These are phyloP conservation scores for Logfia minima DNA, from an alignment of 129 eudicot species.

Conservation along the genomic window DNA sequence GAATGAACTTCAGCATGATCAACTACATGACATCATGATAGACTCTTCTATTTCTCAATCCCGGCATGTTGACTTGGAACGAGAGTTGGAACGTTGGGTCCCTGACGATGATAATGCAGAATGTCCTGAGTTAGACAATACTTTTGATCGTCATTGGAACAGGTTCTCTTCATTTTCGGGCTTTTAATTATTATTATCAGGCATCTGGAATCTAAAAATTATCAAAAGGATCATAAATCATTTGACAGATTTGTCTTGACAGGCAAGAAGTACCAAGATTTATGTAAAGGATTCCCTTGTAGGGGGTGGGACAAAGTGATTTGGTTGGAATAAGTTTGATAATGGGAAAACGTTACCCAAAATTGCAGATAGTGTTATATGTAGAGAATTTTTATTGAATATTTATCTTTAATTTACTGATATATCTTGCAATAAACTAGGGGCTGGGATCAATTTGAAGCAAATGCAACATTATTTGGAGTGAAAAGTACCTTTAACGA, in stretches of 20 bases:
- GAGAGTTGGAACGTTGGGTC: conserved; percentile 87
- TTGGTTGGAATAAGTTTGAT: conserved; percentile 9
- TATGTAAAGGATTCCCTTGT: conserved; percentile 4
- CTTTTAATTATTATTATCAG: conserved; percentile 1
- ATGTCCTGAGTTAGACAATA: conserved; percentile 78
- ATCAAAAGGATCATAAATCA: background rate
- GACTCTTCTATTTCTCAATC: conserved; percentile 87
- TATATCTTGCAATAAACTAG: conserved; percentile 31
- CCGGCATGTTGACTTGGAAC: conserved; percentile 67
- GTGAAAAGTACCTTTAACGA: conserved; percentile 93
- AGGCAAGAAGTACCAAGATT: background rate
- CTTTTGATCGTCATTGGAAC: conserved; percentile 86
- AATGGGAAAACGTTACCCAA: background rate
- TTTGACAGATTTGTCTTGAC: conserved; percentile 1
- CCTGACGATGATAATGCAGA: conserved; percentile 74
- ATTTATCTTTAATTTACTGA: conserved; percentile 15
- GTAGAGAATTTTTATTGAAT: background rate
- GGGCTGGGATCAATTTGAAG: conserved; percentile 98
- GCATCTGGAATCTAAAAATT: conserved; percentile 5
- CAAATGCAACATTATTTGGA: conserved; percentile 85
- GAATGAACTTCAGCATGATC: conserved; percentile 58
- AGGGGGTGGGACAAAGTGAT: background rate
- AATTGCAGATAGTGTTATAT: conserved; percentile 10
- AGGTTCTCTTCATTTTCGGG: conserved; percentile 42
- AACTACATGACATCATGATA: conserved; percentile 72